A percentile compares a stretch with the other conserved stretches of the same genome.
Evolutionary conservation across 345 rosid genomes (phyloP).

Genomic region (Eucalyptus cladocalyx): DNA sequence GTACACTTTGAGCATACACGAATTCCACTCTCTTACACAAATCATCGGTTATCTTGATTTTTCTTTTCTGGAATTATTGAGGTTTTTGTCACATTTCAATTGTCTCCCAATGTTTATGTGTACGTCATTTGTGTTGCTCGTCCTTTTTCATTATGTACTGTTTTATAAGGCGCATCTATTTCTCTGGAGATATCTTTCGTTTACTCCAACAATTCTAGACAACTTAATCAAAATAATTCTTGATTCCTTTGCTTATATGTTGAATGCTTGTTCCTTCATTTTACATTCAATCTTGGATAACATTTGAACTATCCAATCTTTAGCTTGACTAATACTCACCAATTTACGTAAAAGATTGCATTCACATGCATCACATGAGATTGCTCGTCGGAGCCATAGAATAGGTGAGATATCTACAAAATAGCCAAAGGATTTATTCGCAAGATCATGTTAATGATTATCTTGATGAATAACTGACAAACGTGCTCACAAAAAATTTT

Average conservation of each 20-base stretch:
- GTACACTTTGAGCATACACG: neutral
- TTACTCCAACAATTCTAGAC: neutral
- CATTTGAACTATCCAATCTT: too few relatives aligned
- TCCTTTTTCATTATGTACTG: neutral
- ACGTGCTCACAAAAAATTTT: neutral
- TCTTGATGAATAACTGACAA: neutral
- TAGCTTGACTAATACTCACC: neutral
- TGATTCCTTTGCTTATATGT: neutral
- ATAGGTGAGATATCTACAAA: neutral
- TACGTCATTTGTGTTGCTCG: neutral
- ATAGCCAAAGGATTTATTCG: neutral
- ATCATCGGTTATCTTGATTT: neutral
- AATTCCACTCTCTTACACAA: neutral
- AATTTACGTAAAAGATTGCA: neutral
- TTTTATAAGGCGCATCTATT: neutral
- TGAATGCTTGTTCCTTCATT: neutral
- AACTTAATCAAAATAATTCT: neutral
- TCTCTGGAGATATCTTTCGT: neutral
- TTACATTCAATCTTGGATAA: too few relatives aligned
- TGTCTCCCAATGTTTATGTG: neutral
- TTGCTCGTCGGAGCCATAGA: neutral
- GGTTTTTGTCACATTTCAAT: conserved; percentile 20
- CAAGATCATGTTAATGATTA: neutral
- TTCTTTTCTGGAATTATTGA: neutral
- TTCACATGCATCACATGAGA: neutral